Evolutionary conservation across 2,329 filamentous ascomycete species (phyloP), one percentile per base, ranked within the genome.

Genomic region (Nectriaceae sp.): DNA sequence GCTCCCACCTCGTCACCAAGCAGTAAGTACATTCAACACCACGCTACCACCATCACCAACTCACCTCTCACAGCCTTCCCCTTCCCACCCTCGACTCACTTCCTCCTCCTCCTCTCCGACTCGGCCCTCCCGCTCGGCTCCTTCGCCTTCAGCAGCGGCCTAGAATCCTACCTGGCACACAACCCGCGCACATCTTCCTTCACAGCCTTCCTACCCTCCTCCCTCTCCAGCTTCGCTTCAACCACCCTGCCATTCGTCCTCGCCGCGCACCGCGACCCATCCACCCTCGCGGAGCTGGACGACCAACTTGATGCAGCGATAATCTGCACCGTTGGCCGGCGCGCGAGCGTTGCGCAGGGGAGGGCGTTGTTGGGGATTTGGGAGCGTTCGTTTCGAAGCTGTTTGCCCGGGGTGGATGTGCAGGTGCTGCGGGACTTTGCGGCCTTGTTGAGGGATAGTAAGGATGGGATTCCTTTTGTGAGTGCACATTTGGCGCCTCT

Each of bases 121-220:
- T 92, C 89, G 2, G 88, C 88, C 13, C 81, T 94, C 3, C 89
- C 89, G 1, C 77, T 94, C 0, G 89, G 89, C 48, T 90, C 89
- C n/a, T 94, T 94, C 71, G 89, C 89, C 61, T 94, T 93, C 74
- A 89, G 85, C 74, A 88, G 83, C 58, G 89, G 89, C 3, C 79
- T 94, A 15, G 89, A 94, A 71, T 93, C 89, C 35, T 93, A 87
- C 67, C 82, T 92, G 16, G 85, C 87, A 3, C 89, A 94, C 73
- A 75, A 76, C 57, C 46, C 55, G 5, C 67, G 66, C 35, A 52
- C 67, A 16, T 63, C 71, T 18, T 66, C 72, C 19, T 88, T 90
- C 68, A 65, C 80, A 37, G 70, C 74, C 39, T 94, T 94, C 70
- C 78, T 94, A 15, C 77, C 80, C 11, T 74, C 89, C 19, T 90